These are phyloP conservation scores for Letharia lupina DNA, from an alignment of 495 filamentous ascomycete genomes.

Conservation along the genomic window DNA sequence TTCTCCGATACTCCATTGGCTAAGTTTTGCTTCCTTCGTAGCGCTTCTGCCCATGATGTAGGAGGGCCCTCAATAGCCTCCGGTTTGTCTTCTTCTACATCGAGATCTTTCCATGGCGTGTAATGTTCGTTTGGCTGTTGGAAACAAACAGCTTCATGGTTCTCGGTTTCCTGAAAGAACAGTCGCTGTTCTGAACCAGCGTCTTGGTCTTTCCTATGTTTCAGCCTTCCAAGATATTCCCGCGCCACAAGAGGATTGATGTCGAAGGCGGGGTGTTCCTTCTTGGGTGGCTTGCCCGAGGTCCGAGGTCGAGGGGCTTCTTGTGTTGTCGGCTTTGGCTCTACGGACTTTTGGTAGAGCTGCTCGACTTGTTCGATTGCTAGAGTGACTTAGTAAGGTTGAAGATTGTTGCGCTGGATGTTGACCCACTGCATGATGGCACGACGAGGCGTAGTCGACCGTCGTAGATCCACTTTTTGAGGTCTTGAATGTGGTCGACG, in stretches of 20 bases:
- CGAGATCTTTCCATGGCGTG: slow-evolving; percentile 24
- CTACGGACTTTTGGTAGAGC: slow-evolving; percentile 24
- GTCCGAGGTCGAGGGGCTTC: slow-evolving; percentile 20
- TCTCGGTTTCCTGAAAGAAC: slow-evolving; percentile 19
- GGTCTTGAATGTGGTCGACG: slow-evolving; percentile 58
- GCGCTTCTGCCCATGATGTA: slow-evolving; percentile 21
- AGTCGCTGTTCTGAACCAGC: slow-evolving; percentile 11
- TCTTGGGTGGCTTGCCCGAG: slow-evolving; percentile 20
- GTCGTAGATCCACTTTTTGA: slow-evolving; percentile 59
- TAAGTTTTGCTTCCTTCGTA: slow-evolving; percentile 22
- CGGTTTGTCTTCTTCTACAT: slow-evolving; percentile 21
- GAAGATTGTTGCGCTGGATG: slow-evolving; percentile 1
- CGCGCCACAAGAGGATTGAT: slow-evolving; percentile 24
- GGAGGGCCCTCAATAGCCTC: slow-evolving; percentile 16
- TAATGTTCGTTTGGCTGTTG: slow-evolving; percentile 22
- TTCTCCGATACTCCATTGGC: slow-evolving; percentile 16
- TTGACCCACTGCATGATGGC: slow-evolving; percentile 55
- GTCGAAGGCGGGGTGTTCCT: slow-evolving; percentile 24
- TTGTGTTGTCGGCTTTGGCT: slow-evolving; percentile 19
- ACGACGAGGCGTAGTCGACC: slow-evolving; percentile 58
- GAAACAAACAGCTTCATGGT: slow-evolving; percentile 20
- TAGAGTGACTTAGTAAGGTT: slow-evolving; percentile 27
- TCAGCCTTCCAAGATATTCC: slow-evolving; percentile 21
- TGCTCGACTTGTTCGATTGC: slow-evolving; percentile 47
- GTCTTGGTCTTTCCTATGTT: slow-evolving; percentile 19